Evolutionary conservation across 2,329 filamentous ascomycete genomes (phyloP).

Genomic region (Byssochlamys sp.): DNA sequence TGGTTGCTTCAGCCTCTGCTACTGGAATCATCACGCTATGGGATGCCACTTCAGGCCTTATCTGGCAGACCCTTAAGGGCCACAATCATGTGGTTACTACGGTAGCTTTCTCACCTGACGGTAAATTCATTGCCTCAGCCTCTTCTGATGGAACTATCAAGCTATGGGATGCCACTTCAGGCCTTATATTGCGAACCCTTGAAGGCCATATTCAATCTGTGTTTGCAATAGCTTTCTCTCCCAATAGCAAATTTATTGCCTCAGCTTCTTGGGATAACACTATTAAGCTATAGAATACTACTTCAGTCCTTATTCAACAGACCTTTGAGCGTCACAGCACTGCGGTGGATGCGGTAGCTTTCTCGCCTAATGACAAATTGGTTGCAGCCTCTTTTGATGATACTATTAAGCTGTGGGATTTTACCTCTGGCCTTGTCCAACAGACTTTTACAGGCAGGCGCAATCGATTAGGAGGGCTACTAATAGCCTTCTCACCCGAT

Average conservation of each 20-base stretch:
- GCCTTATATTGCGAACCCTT: not conserved
- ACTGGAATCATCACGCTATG: no score
- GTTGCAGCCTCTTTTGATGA: not conserved
- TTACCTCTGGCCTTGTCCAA: not conserved
- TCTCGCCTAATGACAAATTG: not conserved
- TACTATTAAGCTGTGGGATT: not conserved
- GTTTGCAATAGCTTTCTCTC: not conserved
- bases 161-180: constrained; percentile 14
- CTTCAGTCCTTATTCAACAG: not conserved
- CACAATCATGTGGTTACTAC: constrained; percentile 13
- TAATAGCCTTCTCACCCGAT: not conserved
- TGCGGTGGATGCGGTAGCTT: not conserved
- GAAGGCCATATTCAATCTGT: no score
- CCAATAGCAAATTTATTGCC: not conserved
- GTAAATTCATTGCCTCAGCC: constrained; percentile 14
- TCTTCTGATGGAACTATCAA: constrained; percentile 16
- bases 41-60: no score
- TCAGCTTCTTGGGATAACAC: not conserved
- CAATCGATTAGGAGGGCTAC: not conserved
- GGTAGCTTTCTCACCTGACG: constrained; percentile 19
- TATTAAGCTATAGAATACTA: not conserved
- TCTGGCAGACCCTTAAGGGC: constrained; percentile 7
- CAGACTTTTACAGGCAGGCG: not conserved
- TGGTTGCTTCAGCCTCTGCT: not conserved
- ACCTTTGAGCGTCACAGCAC: not conserved